Evolutionary conservation across 805 yeast species (phyloP).

Genomic region (Zygotorulaspora sp.): DNA sequence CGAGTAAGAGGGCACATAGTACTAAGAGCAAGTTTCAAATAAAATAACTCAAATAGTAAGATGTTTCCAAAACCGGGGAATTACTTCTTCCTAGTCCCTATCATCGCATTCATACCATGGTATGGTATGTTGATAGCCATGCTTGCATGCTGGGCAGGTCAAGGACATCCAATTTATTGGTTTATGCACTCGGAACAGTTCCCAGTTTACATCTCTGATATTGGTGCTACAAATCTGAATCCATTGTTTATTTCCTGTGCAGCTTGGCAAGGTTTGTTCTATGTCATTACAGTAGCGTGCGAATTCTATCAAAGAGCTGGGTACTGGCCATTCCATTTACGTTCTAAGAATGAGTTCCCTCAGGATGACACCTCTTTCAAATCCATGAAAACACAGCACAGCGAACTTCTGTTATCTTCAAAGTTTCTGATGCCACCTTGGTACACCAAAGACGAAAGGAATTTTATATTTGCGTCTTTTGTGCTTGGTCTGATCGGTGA

Average conservation of each 20-base stretch:
- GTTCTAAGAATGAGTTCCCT: slow-evolving; percentile 31
- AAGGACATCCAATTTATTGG: slow-evolving; percentile 69
- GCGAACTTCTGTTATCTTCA: slow-evolving; percentile 18
- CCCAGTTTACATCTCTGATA: slow-evolving; percentile 73
- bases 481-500: slow-evolving; percentile 54
- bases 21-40: no score
- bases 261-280: slow-evolving; percentile 72
- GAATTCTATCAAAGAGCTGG: slow-evolving; percentile 59
- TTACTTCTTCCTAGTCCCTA: slow-evolving; percentile 55
- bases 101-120: slow-evolving; percentile 68
- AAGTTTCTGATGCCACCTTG: slow-evolving; percentile 37
- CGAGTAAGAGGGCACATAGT: no score
- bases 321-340: slow-evolving; percentile 37
- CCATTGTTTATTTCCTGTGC: slow-evolving; percentile 79
- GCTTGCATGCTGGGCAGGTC: slow-evolving; percentile 70
- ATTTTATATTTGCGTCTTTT: slow-evolving; percentile 40
- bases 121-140: slow-evolving; percentile 87
- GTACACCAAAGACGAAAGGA: slow-evolving; percentile 38
- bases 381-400: slow-evolving; percentile 20
- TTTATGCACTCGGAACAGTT: slow-evolving; percentile 45
- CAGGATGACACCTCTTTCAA: slow-evolving; percentile 38
- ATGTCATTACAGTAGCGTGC: slow-evolving; percentile 54
- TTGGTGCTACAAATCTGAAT: slow-evolving; percentile 82
- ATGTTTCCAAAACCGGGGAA: slow-evolving; percentile 35
- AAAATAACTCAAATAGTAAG: slow-evolving; percentile 1